Conservation (phyloP, 2,329 filamentous ascomycete species). For the Cladophialophora bantiana region DNA sequence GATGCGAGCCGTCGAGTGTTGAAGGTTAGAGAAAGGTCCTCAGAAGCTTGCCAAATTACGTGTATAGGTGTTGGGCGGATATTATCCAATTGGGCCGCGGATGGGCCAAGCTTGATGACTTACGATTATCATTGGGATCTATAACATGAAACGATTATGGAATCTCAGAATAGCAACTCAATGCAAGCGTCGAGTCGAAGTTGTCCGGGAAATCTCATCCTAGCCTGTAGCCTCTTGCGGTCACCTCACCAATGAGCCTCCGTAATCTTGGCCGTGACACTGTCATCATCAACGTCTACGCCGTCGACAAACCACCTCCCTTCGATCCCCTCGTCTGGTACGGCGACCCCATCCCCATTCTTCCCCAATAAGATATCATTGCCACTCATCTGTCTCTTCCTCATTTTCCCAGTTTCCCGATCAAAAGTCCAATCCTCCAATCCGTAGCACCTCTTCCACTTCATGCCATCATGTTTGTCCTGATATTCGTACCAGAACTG, state of each 20-base stretch:
- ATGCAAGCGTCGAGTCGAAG: neutral
- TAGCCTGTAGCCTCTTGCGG: neutral
- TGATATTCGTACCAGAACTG: slow-evolving; percentile 91
- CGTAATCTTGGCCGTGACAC: slow-evolving; percentile 39
- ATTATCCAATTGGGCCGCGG: neutral
- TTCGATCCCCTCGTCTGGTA: slow-evolving; percentile 41
- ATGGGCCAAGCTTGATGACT: slow-evolving; percentile 13
- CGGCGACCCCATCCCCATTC: slow-evolving; percentile 48
- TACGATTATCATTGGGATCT: slow-evolving; percentile 30
- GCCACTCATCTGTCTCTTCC: slow-evolving; percentile 57
- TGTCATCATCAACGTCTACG: slow-evolving; percentile 49
- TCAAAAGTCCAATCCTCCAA: slow-evolving; percentile 63
- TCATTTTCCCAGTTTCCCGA: slow-evolving; percentile 50
- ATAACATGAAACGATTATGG: neutral
- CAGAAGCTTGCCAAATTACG: slow-evolving; percentile 8
- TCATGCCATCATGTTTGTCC: slow-evolving; percentile 65
- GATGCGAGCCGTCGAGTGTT: neutral
- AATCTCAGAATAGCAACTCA: slow-evolving; percentile 1
- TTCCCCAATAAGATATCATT: slow-evolving; percentile 54
- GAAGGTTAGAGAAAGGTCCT: neutral
- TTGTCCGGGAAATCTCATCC: neutral
- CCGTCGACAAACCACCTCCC: slow-evolving; percentile 56
- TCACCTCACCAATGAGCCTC: slow-evolving; percentile 37
- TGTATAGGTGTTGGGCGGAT: neutral
- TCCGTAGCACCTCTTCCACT: slow-evolving; percentile 89